Percentiles rank a stretch among this genome's conserved stretches.
phyloP scores from a whole-genome alignment of 192 early-diverging fungal species.

The Backusella sp. region DNA sequence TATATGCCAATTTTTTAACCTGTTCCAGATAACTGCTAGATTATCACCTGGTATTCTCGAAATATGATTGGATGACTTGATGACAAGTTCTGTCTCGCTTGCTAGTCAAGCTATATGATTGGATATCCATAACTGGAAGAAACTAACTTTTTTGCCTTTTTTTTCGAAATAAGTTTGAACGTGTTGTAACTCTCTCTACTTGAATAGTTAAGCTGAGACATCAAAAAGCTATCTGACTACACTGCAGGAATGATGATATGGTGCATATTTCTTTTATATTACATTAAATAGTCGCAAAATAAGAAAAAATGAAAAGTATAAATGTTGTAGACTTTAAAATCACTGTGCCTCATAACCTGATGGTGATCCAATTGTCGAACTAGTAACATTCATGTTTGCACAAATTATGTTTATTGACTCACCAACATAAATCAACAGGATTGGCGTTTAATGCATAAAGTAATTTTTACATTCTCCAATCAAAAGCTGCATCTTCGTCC shows the following conservation, averaged over 20 bases:
- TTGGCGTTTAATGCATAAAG: conserved; percentile 3
- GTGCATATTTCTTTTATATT: background rate
- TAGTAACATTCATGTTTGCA: background rate
- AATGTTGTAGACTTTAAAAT: background rate
- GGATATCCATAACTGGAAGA: conserved; percentile 14
- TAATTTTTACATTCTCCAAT: background rate
- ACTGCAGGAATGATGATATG: background rate
- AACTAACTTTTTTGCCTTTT: conserved; percentile 10
- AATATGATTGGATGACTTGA: conserved; percentile 19
- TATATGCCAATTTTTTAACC: background rate
- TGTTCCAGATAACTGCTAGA: background rate
- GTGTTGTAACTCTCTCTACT: background rate
- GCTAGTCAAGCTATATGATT: conserved; percentile 11
- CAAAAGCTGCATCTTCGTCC: background rate
- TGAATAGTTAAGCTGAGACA: background rate
- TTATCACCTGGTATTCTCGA: conserved; percentile 18
- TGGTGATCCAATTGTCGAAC: background rate
- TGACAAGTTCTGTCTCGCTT: conserved; percentile 24
- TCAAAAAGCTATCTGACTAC: background rate
- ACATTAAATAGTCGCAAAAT: too few relatives aligned
- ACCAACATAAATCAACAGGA: conserved; percentile 2
- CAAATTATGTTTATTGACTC: conserved; percentile 1
- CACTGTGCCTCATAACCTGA: background rate
- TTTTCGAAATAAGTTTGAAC: background rate
- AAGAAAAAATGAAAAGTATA: background rate